These are phyloP conservation scores for Rubus parviflorus DNA, from an alignment of 306 rosid species.

Conservation along the genomic window DNA sequence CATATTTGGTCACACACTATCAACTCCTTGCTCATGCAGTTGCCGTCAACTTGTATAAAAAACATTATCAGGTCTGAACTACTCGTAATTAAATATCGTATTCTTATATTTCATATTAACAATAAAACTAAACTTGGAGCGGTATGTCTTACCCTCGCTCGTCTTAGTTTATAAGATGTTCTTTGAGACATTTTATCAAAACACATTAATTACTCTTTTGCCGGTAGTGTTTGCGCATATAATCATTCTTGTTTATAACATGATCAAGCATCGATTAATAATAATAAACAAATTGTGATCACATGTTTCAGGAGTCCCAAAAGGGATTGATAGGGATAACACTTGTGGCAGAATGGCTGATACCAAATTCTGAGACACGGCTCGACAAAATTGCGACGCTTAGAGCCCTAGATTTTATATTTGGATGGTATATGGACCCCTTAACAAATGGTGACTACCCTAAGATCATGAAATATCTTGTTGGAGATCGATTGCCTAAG, in stretches of 20 bases:
- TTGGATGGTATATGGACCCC: slow-evolving; percentile 62
- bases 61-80: slow-evolving; percentile 44
- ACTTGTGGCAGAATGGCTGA: slow-evolving; percentile 42
- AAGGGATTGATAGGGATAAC: slow-evolving; percentile 57
- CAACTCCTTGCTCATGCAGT: slow-evolving; percentile 54
- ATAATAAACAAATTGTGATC: not conserved
- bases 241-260: not conserved
- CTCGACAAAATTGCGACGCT: slow-evolving; percentile 34
- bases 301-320: slow-evolving; percentile 40
- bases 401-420: slow-evolving; percentile 49
- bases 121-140: no score
- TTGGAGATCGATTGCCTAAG: slow-evolving; percentile 30
- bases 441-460: slow-evolving; percentile 38
- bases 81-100: not conserved
- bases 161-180: not conserved
- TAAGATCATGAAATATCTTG: slow-evolving; percentile 25
- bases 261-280: not conserved
- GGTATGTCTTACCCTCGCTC: no score
- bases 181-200: not conserved
- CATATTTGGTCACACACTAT: slow-evolving; percentile 44
- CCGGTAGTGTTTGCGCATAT: no score
- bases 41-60: slow-evolving; percentile 35
- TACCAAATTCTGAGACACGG: slow-evolving; percentile 36
- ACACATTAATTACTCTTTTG: no score
- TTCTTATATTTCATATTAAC: not conserved